A percentile compares a stretch with the other conserved stretches of the same genome.
These are phyloP conservation scores for Xylogone sp. DNA, from an alignment of 2,329 filamentous ascomycete genomes.

Conservation along the genomic window DNA sequence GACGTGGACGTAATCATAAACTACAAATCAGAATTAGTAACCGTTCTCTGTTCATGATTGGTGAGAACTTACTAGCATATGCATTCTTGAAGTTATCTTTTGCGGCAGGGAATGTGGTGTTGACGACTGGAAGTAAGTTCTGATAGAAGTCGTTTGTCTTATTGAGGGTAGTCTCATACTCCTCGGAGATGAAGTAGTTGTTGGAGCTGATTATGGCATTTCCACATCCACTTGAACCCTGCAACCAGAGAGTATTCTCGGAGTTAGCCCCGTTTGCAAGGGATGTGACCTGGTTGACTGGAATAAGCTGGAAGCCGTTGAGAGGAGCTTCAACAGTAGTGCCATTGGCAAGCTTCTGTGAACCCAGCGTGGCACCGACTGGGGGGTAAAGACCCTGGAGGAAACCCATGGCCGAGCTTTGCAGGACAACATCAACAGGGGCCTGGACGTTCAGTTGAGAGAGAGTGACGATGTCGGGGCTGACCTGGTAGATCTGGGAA, in stretches of 20 bases:
- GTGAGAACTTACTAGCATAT: constrained; percentile 50
- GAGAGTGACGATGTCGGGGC: constrained; percentile 59
- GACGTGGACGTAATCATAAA: constrained; percentile 60
- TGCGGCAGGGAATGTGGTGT: constrained; percentile 43
- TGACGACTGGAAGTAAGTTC: constrained; percentile 49
- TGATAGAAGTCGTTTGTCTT: constrained; percentile 59
- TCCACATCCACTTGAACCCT: constrained; percentile 53
- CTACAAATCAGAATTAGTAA: constrained; percentile 26
- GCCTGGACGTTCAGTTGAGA: constrained; percentile 70
- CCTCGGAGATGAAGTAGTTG: constrained; percentile 45
- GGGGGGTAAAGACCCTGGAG: constrained; percentile 86
- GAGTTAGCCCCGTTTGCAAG: constrained; percentile 50
- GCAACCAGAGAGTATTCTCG: constrained; percentile 55
- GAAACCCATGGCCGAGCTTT: constrained; percentile 76
- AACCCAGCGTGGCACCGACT: constrained; percentile 46
- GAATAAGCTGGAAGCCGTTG: constrained; percentile 80
- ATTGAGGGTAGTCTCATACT: constrained; percentile 41
- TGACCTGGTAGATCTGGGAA: constrained; percentile 62
- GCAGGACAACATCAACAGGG: constrained; percentile 72
- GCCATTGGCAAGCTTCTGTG: constrained; percentile 68
- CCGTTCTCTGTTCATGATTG: not conserved
- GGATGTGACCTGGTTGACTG: constrained; percentile 58
- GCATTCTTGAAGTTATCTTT: constrained; percentile 54
- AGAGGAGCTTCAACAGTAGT: constrained; percentile 63
- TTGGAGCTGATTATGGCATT: constrained; percentile 53